Percentiles rank a stretch among this genome's conserved stretches.
phyloP scores from a whole-genome alignment of 257 asterid genomes.

The Penstemon newberryi region DNA sequence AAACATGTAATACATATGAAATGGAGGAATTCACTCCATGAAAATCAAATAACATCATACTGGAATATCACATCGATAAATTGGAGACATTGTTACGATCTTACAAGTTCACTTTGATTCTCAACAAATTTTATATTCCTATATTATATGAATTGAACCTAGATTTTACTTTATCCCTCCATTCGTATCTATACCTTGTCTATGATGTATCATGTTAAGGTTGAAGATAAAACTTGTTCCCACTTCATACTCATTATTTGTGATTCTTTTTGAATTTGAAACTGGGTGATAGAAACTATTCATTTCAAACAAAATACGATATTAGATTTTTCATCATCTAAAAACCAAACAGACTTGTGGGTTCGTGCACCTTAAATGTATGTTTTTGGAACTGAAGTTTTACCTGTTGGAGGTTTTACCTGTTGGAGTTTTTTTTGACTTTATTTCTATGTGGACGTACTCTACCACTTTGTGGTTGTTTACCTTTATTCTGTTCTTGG shows the following conservation, averaged over 20 bases:
- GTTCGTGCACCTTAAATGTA: not conserved
- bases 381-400: not conserved
- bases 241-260: not conserved
- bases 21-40: too few relatives aligned
- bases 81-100: too few relatives aligned
- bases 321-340: not conserved
- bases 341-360: not conserved
- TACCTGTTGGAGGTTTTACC: not conserved
- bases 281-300: not conserved
- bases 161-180: not conserved
- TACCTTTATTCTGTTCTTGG: not conserved
- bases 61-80: too few relatives aligned
- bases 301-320: not conserved
- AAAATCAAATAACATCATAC: too few relatives aligned
- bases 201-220: not conserved
- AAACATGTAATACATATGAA: too few relatives aligned
- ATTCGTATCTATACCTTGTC: not conserved
- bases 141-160: too few relatives aligned
- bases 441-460: slow-evolving; percentile 1
- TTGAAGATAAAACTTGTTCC: too few relatives aligned
- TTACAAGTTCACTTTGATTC: too few relatives aligned
- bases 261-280: not conserved
- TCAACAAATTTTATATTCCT: too few relatives aligned
- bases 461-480: not conserved
- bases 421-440: not conserved